phyloP scores from a whole-genome alignment of 2,329 filamentous ascomycete species.

The Cladobotryum protrusum region DNA sequence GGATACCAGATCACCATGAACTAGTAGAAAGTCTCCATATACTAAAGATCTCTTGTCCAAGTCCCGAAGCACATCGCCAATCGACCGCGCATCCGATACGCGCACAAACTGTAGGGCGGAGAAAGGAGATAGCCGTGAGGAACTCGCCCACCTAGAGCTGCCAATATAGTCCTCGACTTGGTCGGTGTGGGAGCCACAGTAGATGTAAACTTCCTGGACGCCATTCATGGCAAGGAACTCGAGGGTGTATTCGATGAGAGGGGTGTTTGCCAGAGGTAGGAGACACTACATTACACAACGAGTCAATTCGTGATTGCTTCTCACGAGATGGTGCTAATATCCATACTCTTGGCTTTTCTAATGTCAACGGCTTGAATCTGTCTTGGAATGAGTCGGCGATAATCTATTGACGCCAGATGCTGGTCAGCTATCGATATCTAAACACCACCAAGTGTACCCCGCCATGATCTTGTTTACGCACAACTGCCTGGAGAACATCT shows the following conservation, averaged over 20 bases:
- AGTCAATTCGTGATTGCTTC: neutral
- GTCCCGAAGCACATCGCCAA: constrained; percentile 92
- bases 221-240: constrained; percentile 94
- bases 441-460: constrained; percentile 16
- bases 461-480: constrained; percentile 30
- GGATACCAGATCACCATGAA: constrained; percentile 87
- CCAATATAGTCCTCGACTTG: constrained; percentile 83
- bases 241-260: constrained; percentile 94
- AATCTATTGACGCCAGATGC: constrained; percentile 45
- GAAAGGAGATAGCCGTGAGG: constrained; percentile 58
- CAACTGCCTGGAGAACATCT: constrained; percentile 52
- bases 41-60: constrained; percentile 81
- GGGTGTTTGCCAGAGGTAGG: constrained; percentile 84
- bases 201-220: constrained; percentile 90
- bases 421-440: neutral
- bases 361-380: constrained; percentile 80
- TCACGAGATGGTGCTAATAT: neutral
- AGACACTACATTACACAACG: constrained; percentile 60
- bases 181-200: constrained; percentile 81
- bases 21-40: constrained; percentile 82
- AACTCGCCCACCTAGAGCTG: constrained; percentile 64
- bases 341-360: constrained; percentile 74
- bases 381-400: constrained; percentile 94
- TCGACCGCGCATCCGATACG: constrained; percentile 73
- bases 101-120: constrained; percentile 76